Conservation (phyloP, 2,329 filamentous ascomycete species). For the Dactylonectria macrodidyma region DNA sequence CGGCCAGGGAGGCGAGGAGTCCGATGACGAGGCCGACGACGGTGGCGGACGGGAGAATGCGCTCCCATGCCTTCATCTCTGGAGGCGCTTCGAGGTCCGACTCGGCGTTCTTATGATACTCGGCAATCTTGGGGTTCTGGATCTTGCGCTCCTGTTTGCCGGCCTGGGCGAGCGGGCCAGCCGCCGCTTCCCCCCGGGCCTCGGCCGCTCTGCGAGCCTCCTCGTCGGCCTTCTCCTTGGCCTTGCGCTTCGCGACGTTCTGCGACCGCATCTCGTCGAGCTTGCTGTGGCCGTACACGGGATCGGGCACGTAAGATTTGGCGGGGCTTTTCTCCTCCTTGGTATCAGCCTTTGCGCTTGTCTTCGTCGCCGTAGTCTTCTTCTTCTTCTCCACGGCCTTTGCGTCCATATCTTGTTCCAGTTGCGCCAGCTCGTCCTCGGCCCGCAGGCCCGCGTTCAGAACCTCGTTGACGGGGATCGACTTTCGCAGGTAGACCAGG, state of each 20-base stretch:
- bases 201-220: slow-evolving; percentile 59
- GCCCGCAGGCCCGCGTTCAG: slow-evolving; percentile 73
- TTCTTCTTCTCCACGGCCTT: slow-evolving; percentile 40
- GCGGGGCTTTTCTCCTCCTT: slow-evolving; percentile 40
- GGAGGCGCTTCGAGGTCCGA: slow-evolving; percentile 67
- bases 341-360: slow-evolving; percentile 38
- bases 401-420: slow-evolving; percentile 59
- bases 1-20: slow-evolving; percentile 60
- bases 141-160: slow-evolving; percentile 56
- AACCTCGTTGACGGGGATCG: slow-evolving; percentile 71
- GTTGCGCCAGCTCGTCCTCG: slow-evolving; percentile 71
- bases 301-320: slow-evolving; percentile 54
- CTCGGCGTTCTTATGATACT: slow-evolving; percentile 62
- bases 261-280: slow-evolving; percentile 71
- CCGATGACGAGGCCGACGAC: slow-evolving; percentile 62
- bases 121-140: slow-evolving; percentile 55
- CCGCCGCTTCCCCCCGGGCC: slow-evolving; percentile 54
- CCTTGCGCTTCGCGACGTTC: slow-evolving; percentile 66
- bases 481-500: slow-evolving; percentile 69
- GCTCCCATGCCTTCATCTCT: slow-evolving; percentile 64
- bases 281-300: slow-evolving; percentile 71
- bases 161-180: slow-evolving; percentile 60
- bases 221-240: slow-evolving; percentile 60
- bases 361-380: slow-evolving; percentile 32
- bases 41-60: slow-evolving; percentile 69